Base-by-base conservation (phyloP, 116 monocot species). In the Phalaenopsis hybrid region DNA sequence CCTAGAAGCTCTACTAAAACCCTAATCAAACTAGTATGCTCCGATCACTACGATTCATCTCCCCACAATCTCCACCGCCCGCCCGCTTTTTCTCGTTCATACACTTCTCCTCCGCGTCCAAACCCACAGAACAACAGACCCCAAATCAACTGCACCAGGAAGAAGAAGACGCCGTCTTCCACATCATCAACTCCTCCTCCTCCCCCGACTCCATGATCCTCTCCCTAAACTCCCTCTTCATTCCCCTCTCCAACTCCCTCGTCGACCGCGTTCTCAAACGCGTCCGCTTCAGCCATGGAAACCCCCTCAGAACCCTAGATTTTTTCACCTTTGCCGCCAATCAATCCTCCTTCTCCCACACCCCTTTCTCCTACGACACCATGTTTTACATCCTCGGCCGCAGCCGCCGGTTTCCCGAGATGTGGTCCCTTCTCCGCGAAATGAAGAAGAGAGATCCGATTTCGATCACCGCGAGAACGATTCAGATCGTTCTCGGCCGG, bases 301-400 rank as follows among this genome's bases (percentile, higher is more conserved):
- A 88, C 82, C 90, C 94, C 10, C 13, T 85, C 57, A 82, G 84
- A 33, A 51, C 88, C 76, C 91, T 96, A 51, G 81, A 81, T 12
- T 89, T 92, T 85, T 91, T 92, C 91, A 5, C 76, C 79, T 77
- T 83, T 80, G n/a, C 84, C 34, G 80, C 28, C 18, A 25, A 76
- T n/a, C 80, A 78, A 20, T 45, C 37, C 6, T 89, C 87, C 16
- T 87, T 93, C 83, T 83, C n/a, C 83, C 94, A 87, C 83, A 81
- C 93, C 44, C 50, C 87, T 23, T 85, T 82, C 87, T 82, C 96
- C 31, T 82, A 82, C 75, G 94, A 96, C 82, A 96, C 94, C 82
- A 84, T 94, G 79, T 89, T 96, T 67, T 94, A 94, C 78, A 82
- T 96, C 57, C 89, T 96, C 44, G 94, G 89, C 81, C 89, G 96